phyloP scores from a whole-genome alignment of 2,329 filamentous ascomycete genomes.

The Cytospora mali region DNA sequence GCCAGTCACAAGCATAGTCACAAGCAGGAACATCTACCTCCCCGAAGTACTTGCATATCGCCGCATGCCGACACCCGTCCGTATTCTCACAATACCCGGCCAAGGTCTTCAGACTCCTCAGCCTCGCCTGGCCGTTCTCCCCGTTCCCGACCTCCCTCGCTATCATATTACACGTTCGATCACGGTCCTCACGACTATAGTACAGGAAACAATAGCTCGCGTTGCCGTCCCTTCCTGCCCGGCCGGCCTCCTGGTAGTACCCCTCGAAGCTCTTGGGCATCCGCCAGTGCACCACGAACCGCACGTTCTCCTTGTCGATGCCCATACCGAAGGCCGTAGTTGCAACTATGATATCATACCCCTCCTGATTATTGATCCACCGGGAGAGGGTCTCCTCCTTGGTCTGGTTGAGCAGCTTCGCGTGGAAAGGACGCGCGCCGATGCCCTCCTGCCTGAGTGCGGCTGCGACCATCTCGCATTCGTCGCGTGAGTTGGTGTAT shows the following conservation, averaged over 20 bases:
- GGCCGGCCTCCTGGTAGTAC: slow-evolving; percentile 93
- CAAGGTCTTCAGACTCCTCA: slow-evolving; percentile 67
- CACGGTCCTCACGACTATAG: slow-evolving; percentile 84
- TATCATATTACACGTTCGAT: slow-evolving; percentile 66
- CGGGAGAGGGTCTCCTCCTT: slow-evolving; percentile 71
- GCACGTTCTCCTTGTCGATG: slow-evolving; percentile 92
- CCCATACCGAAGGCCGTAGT: slow-evolving; percentile 98
- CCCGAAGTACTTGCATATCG: slow-evolving; percentile 78
- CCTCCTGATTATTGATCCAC: slow-evolving; percentile 73
- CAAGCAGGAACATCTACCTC: slow-evolving; percentile 63
- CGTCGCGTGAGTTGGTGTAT: slow-evolving; percentile 74
- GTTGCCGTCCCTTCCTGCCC: slow-evolving; percentile 86
- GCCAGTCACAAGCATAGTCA: slow-evolving; percentile 77
- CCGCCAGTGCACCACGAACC: slow-evolving; percentile 94
- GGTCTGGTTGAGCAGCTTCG: slow-evolving; percentile 65
- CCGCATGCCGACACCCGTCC: slow-evolving; percentile 70
- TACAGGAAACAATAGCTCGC: slow-evolving; percentile 87
- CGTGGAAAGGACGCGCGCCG: slow-evolving; percentile 73
- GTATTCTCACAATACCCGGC: slow-evolving; percentile 82
- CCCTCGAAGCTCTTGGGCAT: slow-evolving; percentile 93
- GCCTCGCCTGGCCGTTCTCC: slow-evolving; percentile 51
- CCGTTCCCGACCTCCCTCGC: slow-evolving; percentile 50
- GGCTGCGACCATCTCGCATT: slow-evolving; percentile 71
- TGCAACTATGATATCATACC: slow-evolving; percentile 90
- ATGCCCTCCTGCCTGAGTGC: slow-evolving; percentile 69